A percentile compares a stretch with the other conserved stretches of the same genome.
Evolutionary conservation across 2,329 filamentous ascomycete species (phyloP).

Genomic region (Lachnum nothofagi): DNA sequence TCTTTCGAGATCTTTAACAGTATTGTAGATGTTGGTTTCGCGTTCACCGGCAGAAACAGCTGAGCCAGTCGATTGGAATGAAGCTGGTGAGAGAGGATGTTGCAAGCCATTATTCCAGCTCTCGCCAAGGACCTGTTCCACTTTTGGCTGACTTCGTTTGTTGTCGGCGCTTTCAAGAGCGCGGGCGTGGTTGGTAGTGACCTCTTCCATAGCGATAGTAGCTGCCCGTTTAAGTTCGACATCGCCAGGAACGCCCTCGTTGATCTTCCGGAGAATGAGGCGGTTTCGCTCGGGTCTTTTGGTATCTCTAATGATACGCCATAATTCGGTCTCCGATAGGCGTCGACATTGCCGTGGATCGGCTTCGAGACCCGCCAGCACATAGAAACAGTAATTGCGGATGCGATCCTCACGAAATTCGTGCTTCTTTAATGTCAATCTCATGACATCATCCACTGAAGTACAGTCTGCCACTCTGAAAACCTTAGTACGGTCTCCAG

Average conservation of each 20-base stretch:
- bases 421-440: slow-evolving; percentile 82
- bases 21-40: slow-evolving; percentile 60
- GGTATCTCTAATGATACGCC: slow-evolving; percentile 84
- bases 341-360: slow-evolving; percentile 76
- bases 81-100: slow-evolving; percentile 80
- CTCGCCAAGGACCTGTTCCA: slow-evolving; percentile 84
- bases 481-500: slow-evolving; percentile 84
- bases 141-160: slow-evolving; percentile 77
- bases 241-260: slow-evolving; percentile 80
- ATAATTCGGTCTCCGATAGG: slow-evolving; percentile 79
- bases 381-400: slow-evolving; percentile 95
- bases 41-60: slow-evolving; percentile 48
- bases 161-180: slow-evolving; percentile 58
- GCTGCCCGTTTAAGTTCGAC: slow-evolving; percentile 83
- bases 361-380: slow-evolving; percentile 78
- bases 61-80: slow-evolving; percentile 45
- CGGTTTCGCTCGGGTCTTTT: slow-evolving; percentile 82
- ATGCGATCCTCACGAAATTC: slow-evolving; percentile 84
- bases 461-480: slow-evolving; percentile 89
- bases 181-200: slow-evolving; percentile 64
- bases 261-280: slow-evolving; percentile 87
- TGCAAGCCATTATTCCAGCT: slow-evolving; percentile 74
- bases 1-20: slow-evolving; percentile 54
- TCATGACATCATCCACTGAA: slow-evolving; percentile 87
- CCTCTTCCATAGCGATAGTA: slow-evolving; percentile 83